A percentile compares a stretch with the other conserved stretches of the same genome.
These are phyloP conservation scores for Usnea hakonensis DNA, from an alignment of 495 filamentous ascomycete species.

Conservation along the genomic window DNA sequence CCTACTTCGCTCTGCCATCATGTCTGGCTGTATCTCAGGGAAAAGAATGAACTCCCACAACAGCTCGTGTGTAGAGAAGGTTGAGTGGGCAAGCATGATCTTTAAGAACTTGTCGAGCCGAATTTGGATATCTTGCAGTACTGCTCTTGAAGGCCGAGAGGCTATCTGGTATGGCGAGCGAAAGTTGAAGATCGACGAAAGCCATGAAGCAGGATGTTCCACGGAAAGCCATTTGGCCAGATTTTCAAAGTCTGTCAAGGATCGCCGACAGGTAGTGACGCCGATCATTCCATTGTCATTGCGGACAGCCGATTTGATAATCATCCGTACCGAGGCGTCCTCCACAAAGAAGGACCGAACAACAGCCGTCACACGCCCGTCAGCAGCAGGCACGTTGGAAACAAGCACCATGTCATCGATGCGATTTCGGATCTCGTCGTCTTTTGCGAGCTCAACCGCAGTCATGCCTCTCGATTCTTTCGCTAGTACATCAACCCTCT, in stretches of 20 bases:
- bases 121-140: slow-evolving; percentile 80
- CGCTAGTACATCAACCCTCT: slow-evolving; percentile 74
- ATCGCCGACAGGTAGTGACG: slow-evolving; percentile 90
- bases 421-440: slow-evolving; percentile 91
- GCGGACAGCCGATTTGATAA: slow-evolving; percentile 86
- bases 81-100: slow-evolving; percentile 78
- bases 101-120: slow-evolving; percentile 81
- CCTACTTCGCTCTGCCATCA: slow-evolving; percentile 80
- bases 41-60: slow-evolving; percentile 99
- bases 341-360: slow-evolving; percentile 98
- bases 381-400: slow-evolving; percentile 58
- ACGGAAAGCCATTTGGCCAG: slow-evolving; percentile 77
- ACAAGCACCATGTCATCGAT: slow-evolving; percentile 92
- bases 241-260: slow-evolving; percentile 83
- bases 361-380: slow-evolving; percentile 82
- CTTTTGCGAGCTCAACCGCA: slow-evolving; percentile 93
- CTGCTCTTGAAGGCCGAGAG: slow-evolving; percentile 78
- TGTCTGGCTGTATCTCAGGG: slow-evolving; percentile 81
- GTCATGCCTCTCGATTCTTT: slow-evolving; percentile 86
- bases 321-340: slow-evolving; percentile 85
- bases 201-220: slow-evolving; percentile 92
- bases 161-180: slow-evolving; percentile 88
- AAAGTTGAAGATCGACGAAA: slow-evolving; percentile 70
- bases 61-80: slow-evolving; percentile 94
- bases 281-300: slow-evolving; percentile 39